Evolutionary conservation across 2,329 filamentous ascomycete species (phyloP).

Genomic region (Neonectria hederae): DNA sequence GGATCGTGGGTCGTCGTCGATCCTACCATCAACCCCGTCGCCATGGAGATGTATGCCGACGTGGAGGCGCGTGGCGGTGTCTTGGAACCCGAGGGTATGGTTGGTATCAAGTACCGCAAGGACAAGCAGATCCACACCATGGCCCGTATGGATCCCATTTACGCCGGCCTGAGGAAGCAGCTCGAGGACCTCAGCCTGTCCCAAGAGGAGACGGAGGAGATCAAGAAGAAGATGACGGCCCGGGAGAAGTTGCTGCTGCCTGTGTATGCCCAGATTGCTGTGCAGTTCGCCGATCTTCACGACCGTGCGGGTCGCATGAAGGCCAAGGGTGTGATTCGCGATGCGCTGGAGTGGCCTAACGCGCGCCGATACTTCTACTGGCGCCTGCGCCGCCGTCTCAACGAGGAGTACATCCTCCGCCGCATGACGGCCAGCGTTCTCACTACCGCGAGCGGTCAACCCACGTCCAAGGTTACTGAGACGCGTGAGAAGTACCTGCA

Average conservation of each 20-base stretch:
- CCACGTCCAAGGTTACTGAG: constrained; percentile 56
- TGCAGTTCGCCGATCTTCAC: constrained; percentile 97
- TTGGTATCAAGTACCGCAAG: constrained; percentile 98
- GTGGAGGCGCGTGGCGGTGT: constrained; percentile 95
- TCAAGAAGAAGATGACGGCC: constrained; percentile 85
- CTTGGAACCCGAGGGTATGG: constrained; percentile 95
- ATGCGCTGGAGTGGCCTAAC: constrained; percentile 84
- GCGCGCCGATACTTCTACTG: constrained; percentile 99
- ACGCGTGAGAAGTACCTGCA: constrained; percentile 74
- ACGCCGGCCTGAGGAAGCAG: constrained; percentile 84
- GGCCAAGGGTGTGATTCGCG: constrained; percentile 93
- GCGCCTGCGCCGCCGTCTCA: constrained; percentile 94
- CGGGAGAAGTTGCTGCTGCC: constrained; percentile 91
- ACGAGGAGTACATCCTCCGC: constrained; percentile 96
- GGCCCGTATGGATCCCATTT: constrained; percentile 88
- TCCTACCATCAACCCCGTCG: constrained; percentile 94
- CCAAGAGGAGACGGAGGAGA: constrained; percentile 76
- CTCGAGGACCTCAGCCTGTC: constrained; percentile 70
- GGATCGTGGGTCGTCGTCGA: constrained; percentile 99
- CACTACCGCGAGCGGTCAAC: constrained; percentile 43
- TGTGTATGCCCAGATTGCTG: constrained; percentile 93
- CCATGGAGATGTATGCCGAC: constrained; percentile 99
- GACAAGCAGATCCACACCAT: constrained; percentile 98
- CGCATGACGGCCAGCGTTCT: constrained; percentile 71
- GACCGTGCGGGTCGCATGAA: constrained; percentile 98